Percentiles rank a stretch among this genome's conserved stretches.
Evolutionary conservation across 1,284 basidiomycete genomes (phyloP).

Genomic region (Rhizoctonia solani): DNA sequence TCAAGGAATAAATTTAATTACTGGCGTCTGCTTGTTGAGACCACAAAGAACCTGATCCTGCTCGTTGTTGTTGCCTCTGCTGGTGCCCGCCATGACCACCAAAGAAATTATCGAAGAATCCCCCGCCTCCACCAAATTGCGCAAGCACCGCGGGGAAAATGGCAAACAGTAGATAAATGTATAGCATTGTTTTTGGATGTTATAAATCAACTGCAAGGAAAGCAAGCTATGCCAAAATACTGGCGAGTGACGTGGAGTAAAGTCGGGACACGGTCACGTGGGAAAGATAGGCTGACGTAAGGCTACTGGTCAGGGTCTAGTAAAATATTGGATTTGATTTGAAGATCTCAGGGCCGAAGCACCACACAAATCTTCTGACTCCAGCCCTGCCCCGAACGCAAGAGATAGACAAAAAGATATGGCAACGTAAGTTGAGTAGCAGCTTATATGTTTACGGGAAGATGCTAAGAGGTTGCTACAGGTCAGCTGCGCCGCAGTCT

Average conservation of each 20-base stretch:
- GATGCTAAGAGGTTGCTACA: neutral
- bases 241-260: slow-evolving; percentile 25
- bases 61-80: slow-evolving; percentile 27
- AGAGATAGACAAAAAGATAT: neutral
- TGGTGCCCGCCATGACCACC: slow-evolving; percentile 15
- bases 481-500: slow-evolving; percentile 31
- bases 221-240: neutral
- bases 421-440: slow-evolving; percentile 29
- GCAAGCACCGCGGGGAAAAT: slow-evolving; percentile 34
- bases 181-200: slow-evolving; percentile 2
- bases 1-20: neutral
- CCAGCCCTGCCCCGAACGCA: neutral
- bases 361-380: neutral
- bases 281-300: neutral
- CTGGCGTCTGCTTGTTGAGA: slow-evolving; percentile 35
- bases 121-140: slow-evolving; percentile 37
- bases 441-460: too few relatives aligned
- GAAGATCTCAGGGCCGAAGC: neutral
- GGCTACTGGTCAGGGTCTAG: slow-evolving; percentile 1
- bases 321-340: slow-evolving; percentile 25
- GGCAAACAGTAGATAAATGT: slow-evolving; percentile 15
- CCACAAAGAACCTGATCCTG: slow-evolving; percentile 33
- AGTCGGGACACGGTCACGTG: slow-evolving; percentile 21
- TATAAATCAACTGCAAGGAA: neutral
- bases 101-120: slow-evolving; percentile 37